Evolutionary conservation across 495 filamentous ascomycete species (phyloP), one percentile per base, ranked within the genome.

Genomic region (Tuber umbilicatum): DNA sequence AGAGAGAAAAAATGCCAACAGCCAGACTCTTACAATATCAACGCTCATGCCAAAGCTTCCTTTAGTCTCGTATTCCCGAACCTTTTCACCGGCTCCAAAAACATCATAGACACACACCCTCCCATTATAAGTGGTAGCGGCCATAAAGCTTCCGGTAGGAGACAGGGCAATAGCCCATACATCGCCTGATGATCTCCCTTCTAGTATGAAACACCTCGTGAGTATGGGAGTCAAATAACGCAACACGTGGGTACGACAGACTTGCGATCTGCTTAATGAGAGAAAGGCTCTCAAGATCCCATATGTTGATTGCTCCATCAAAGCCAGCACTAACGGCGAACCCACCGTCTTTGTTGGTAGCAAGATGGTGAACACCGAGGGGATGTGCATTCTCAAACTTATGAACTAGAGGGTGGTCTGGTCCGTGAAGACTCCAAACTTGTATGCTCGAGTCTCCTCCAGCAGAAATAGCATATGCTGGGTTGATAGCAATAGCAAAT

Each of bases 71-170:
- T 94, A 97, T 76, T 93, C 89, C 73, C 89, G 87, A 71, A 97
- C 90, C 79, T 88, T 89, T 12, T 82, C 82, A 60, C 82, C 82
- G 27, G 83, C 81, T 60, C 85, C 84, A 14, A 85, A 86, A 40
- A 93, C 82, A 81, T 97, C 91, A 94, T 94, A 98, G 45, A 97
- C 91, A 74, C 92, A 93, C 73, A 97, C 89, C 71, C 90, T 88
- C 6, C 96, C 95, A 81, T 94, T 90, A 78, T 91, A 90, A 10
- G 92, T 92, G 27, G 92, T 93, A 78, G 89, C 89, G 55, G 93
- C 94, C 42, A 98, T 86, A 80, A 91, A 94, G 73, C 89, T 87
- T 60, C 94, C 95, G 82, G 94, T 89, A 73, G 89, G 88, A 71
- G 91, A 94, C 73, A 99, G 86, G 2, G 93, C 89, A 69, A 97